Evolutionary conservation across 2,329 filamentous ascomycete genomes (phyloP).

Genomic region (Dendrostoma leiphaemia): DNA sequence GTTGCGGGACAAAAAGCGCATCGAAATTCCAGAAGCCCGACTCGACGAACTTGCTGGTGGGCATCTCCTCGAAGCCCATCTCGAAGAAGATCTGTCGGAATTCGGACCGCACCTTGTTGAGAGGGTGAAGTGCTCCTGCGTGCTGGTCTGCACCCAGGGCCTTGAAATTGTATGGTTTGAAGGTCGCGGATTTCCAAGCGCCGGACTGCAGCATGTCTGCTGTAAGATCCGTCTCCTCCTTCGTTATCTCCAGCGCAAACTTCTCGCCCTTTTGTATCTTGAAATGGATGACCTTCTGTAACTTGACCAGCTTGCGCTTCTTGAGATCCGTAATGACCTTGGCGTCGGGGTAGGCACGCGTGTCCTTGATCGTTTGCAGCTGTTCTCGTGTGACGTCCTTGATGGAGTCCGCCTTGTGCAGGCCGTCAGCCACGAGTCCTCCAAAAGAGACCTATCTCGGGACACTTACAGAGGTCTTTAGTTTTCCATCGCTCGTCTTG

Average conservation of each 20-base stretch:
- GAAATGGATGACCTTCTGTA: conserved; percentile 84
- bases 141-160: conserved; percentile 60
- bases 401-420: conserved; percentile 65
- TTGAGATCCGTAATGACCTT: conserved; percentile 80
- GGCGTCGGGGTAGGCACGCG: conserved; percentile 65
- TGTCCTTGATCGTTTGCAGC: conserved; percentile 70
- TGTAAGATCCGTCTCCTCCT: conserved; percentile 94
- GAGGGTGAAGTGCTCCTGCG: conserved; percentile 61
- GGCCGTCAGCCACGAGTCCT: conserved; percentile 8
- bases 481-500: conserved; percentile 56
- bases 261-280: conserved; percentile 81
- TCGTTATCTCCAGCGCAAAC: conserved; percentile 82
- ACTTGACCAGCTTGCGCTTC: conserved; percentile 85
- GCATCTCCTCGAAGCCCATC: conserved; percentile 99
- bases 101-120: conserved; percentile 94
- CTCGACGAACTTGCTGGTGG: conserved; percentile 89
- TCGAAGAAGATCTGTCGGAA: conserved; percentile 99
- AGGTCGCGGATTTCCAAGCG: conserved; percentile 86
- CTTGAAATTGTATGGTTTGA: conserved; percentile 68
- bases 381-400: conserved; percentile 76
- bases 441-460: neutral
- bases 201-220: conserved; percentile 87
- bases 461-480: conserved; percentile 40
- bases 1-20: conserved; percentile 91
- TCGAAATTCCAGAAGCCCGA: conserved; percentile 99